Conservation (phyloP, 139 green algal genomes). For the Coelastrella sp. region DNA sequence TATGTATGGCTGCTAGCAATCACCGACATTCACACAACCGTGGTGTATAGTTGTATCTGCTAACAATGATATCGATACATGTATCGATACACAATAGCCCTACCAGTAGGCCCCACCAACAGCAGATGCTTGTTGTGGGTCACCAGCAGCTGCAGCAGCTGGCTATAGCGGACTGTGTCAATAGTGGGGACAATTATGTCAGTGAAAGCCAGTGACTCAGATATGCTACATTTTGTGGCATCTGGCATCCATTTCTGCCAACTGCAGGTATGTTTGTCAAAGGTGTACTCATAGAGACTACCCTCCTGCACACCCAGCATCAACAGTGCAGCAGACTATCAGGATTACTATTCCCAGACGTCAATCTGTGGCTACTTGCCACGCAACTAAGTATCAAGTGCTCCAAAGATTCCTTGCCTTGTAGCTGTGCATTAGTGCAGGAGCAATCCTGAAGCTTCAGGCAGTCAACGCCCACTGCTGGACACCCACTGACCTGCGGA, state of each 20-base stretch:
- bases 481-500: slow-evolving; percentile 12
- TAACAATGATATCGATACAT: neutral
- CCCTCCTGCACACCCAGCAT: slow-evolving; percentile 60
- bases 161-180: slow-evolving; percentile 76
- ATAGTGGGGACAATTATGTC: slow-evolving; percentile 82
- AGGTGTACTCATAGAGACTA: slow-evolving; percentile 80
- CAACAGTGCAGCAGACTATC: too few relatives aligned
- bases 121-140: slow-evolving; percentile 74
- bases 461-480: too few relatives aligned
- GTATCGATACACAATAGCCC: neutral
- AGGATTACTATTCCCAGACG: too few relatives aligned
- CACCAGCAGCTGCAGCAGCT: slow-evolving; percentile 71
- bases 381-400: too few relatives aligned
- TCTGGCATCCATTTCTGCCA: slow-evolving; percentile 79
- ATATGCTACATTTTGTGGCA: slow-evolving; percentile 40
- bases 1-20: too few relatives aligned
- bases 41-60: neutral
- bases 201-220: slow-evolving; percentile 66
- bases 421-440: too few relatives aligned
- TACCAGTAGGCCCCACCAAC: slow-evolving; percentile 78
- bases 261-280: slow-evolving; percentile 66
- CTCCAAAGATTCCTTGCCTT: too few relatives aligned
- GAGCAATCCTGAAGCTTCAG: neutral
- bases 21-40: neutral
- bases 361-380: too few relatives aligned